phyloP scores from a whole-genome alignment of 192 early-diverging fungal genomes.

The Coemansia sp. region DNA sequence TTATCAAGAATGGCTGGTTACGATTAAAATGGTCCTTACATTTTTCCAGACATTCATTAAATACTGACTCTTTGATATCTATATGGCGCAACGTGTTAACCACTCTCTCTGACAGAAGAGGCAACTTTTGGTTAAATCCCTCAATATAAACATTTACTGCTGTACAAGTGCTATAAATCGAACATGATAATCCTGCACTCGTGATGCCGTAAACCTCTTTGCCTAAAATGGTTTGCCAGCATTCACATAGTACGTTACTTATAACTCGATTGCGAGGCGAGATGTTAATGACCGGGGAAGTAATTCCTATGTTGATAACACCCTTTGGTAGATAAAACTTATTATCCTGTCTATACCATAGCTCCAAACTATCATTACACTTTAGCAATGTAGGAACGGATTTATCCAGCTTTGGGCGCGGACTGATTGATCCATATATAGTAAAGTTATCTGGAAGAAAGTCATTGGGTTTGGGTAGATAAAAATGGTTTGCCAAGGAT shows the following conservation, averaged over 20 bases:
- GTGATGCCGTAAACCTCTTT: constrained; percentile 79
- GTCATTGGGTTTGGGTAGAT: constrained; percentile 4
- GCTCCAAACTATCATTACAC: constrained; percentile 32
- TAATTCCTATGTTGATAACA: constrained; percentile 13
- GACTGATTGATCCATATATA: not conserved
- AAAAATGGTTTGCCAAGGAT: not conserved
- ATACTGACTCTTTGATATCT: constrained; percentile 42
- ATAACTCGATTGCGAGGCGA: constrained; percentile 61
- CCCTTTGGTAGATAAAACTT: constrained; percentile 83
- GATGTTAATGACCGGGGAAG: not conserved
- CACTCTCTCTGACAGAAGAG: constrained; percentile 62
- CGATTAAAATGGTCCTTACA: no score
- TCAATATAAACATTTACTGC: constrained; percentile 59
- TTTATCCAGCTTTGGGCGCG: not conserved
- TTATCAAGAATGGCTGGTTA: no score
- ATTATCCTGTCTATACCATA: constrained; percentile 93
- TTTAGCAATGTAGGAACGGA: constrained; percentile 13
- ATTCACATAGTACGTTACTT: constrained; percentile 60
- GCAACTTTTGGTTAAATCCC: constrained; percentile 84
- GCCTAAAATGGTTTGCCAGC: constrained; percentile 69
- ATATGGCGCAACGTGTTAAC: constrained; percentile 59
- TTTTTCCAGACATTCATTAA: no score
- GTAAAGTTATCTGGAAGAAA: constrained; percentile 31
- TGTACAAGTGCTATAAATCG: constrained; percentile 60
- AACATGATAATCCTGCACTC: constrained; percentile 71